Base-by-base conservation (phyloP, 371 early-diverging fungal species). In the Capniomyces stellatus region DNA sequence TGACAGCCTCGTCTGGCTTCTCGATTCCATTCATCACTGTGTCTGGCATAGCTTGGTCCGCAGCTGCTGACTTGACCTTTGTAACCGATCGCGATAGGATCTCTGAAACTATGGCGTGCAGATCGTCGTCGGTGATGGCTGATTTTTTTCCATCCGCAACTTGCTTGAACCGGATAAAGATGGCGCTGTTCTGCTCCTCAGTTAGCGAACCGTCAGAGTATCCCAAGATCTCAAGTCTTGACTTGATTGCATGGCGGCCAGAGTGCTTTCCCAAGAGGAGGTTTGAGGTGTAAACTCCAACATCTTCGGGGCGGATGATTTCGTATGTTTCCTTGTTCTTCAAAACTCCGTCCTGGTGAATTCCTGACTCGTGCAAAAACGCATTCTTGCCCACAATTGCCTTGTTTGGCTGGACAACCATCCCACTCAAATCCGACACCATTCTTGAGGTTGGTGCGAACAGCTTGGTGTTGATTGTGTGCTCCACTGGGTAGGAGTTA, bases 321-420 rank as follows among this genome's bases (percentile, higher is more conserved):
- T 95, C 95, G 61, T 95, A 95, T 0, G 95, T 95, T 43, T 73
- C 75, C 60, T 85, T 79, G 74, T 92, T 79, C 74, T 95, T 95
- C 57, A 95, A 78, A 42, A 95, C 82, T 59, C 95, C 95, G 64
- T 95, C 95, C 68, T 95, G 95, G 70, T 95, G 95, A 64, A 95
- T 95, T 49, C 95, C 95, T 48, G 89, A 88, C 70, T 92, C 92
- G 67, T 95, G 95, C 58, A 90, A 74, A 62, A 94, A 94, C n/a
- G 95, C 95, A 58, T 94, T 94, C 54, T 83, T 81, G 30, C 95
- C 95, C 6, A 95, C 95, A 62, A 95, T 92, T 28, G 95, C 93
- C 72, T 95, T 95, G 78, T 95, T 93, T 28, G 91, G 78, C 64
- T 95, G 95, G 31, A 95, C 82, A 25, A 75, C 64, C 91, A 92